Base-by-base conservation (phyloP, 768 basidiomycete species). In the Mycena galopus region DNA sequence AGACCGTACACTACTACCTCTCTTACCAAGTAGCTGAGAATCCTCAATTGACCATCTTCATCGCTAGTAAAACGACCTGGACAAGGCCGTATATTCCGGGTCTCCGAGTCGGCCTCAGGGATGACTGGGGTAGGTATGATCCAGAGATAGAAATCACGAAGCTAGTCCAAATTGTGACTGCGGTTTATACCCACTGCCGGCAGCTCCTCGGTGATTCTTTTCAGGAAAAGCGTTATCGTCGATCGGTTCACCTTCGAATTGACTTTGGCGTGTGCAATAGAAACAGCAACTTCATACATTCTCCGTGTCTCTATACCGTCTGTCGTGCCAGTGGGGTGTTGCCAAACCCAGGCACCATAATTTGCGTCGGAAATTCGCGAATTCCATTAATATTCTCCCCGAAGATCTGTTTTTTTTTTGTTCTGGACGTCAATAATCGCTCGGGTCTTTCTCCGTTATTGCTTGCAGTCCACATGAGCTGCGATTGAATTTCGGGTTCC, bases 311-410 rank as follows among this genome's bases (percentile, higher is more conserved):
- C 53, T 27, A 25, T 55, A 55, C 25, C 25, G 53, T 55, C 27
- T 14, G 27, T 55, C 53, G 53, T 55, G 53, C 53, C 53, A 16
- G 27, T 29, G 27, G 53, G 27, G 53, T 55, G 53, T 55, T 55
- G 53, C 16, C 53, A 55, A n/a, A n/a, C n/a, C n/a, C 27, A 55
- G 30, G 27, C 25, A 27, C 53, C 53, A 55, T 55, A 55, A 55
- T 55, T 55, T 55, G 25, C 11, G 53, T 55, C 30, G 5, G 53
- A 55, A 55, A 55, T 55, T 55, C 53, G 53, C 25, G 53, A 29
- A 55, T 55, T 55, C 53, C 53, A n/a, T n/a, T n/a, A n/a, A n/a
- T n/a, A 55, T 55, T 16, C 27, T 55, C 53, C 53, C 53, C 53
- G 27, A 55, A 29, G 53, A 55, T 55, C 53, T 55, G 53, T 55